Evolutionary conservation across 257 asterid genomes (phyloP).

Genomic region (Pogostemon cablin): DNA sequence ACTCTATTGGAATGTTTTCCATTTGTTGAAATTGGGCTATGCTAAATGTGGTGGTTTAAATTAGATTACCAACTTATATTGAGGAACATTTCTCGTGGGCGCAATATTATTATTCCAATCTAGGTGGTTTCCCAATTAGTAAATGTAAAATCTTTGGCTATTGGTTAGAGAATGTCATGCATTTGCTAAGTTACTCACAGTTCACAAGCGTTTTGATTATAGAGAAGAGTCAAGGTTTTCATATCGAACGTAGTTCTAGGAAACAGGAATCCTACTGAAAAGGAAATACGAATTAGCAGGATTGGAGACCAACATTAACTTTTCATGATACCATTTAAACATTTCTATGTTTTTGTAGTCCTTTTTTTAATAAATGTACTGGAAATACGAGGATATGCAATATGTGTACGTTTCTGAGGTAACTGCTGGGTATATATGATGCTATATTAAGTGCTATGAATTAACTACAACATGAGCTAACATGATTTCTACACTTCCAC

Average conservation of each 20-base stretch:
- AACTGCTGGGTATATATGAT: constrained; percentile 15
- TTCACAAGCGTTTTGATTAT: background rate
- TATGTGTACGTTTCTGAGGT: constrained; percentile 7
- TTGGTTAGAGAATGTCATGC: background rate
- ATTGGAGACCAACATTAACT: constrained; percentile 8
- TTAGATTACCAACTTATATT: background rate
- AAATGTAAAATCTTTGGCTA: background rate
- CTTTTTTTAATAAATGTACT: background rate
- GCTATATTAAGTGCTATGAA: constrained; percentile 15
- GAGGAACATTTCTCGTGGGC: background rate
- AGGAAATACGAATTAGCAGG: background rate
- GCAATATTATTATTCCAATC: background rate
- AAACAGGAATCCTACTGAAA: constrained; percentile 10
- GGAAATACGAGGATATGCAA: constrained; percentile 11
- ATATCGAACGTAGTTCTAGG: background rate
- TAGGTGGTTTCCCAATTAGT: background rate
- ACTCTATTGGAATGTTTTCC: background rate
- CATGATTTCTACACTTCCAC: constrained; percentile 32
- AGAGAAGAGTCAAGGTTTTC: constrained; percentile 13
- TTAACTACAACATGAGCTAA: constrained; percentile 9
- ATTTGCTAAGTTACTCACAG: background rate
- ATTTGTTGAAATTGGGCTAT: constrained; percentile 7
- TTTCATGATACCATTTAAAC: constrained; percentile 9
- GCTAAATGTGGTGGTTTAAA: background rate
- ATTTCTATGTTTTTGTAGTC: background rate